Evolutionary conservation across 1,284 basidiomycete species (phyloP), one percentile per base, ranked within the genome.

Genomic region (Trametes hirsuta): DNA sequence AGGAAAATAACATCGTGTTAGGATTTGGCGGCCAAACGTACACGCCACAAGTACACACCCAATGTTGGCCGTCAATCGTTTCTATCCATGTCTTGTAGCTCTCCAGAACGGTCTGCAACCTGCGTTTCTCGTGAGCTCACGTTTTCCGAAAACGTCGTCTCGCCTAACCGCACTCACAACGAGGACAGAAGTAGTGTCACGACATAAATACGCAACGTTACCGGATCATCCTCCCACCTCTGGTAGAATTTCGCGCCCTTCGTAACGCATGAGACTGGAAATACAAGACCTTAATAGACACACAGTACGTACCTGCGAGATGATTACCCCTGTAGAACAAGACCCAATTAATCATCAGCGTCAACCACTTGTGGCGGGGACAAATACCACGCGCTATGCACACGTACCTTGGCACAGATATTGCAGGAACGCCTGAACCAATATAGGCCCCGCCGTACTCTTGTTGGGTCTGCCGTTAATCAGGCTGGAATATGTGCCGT

Each of bases 51-150:
- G 6, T 4, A 39, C 47, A 18, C 57, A 81, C 81, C 81, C 81
- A 83, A 53, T 70, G 70, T 42, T 69, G 54, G 3, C 70, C 68
- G 15, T 69, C 59, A 39, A 83, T 72, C 2, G 75, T 68, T 15
- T 78, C 76, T 22, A 75, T 70, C 81, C 81, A 84, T 1, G 76
- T 70, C 66, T 83, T 84, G 67, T 80, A 81, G 53, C 75, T 75
- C 61, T 81, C 76, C n/a, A 83, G 64, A 6, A 74, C 64, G 0
- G 81, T 82, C 66, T 84, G 81, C 36, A 79, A 42, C 18, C 82
- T 84, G 50, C 4, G 39, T n/a, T 8, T 36, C 39, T 18, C 21
- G 6, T 30, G 34, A 14, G n/a, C 18, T 1, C 5, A 37, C 36
- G 14, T 24, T 22, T 30, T 14, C 22, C 4, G 39, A 18, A 53